Conservation (phyloP, 2,329 filamentous ascomycete genomes). For the Zarea fungicola region DNA sequence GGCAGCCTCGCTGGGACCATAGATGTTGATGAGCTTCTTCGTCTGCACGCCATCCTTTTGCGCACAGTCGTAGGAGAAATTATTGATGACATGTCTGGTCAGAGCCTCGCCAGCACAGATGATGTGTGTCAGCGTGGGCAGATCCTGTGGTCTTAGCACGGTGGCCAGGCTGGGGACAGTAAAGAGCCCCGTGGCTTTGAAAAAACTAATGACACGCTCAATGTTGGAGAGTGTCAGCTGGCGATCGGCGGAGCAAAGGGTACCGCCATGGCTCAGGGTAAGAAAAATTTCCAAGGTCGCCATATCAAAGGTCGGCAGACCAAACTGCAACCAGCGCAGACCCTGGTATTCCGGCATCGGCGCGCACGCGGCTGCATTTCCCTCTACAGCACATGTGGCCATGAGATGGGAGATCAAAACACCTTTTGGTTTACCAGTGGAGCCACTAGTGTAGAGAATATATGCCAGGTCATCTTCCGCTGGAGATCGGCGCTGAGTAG, state of each 20-base stretch:
- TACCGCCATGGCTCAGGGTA: constrained; percentile 9
- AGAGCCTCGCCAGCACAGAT: constrained; percentile 11
- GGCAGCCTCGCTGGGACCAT: constrained; percentile 13
- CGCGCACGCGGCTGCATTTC: constrained; percentile 3
- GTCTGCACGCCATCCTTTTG: constrained; percentile 1
- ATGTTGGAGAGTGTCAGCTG: constrained; percentile 12
- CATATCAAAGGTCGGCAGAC: constrained; percentile 13
- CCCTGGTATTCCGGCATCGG: constrained; percentile 5
- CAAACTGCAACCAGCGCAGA: constrained; percentile 12
- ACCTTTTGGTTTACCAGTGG: constrained; percentile 45
- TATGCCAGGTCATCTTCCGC: constrained; percentile 28
- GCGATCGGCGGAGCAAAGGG: constrained; percentile 12
- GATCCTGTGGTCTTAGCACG: constrained; percentile 8
- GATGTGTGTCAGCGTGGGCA: constrained; percentile 11
- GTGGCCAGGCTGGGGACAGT: constrained; percentile 13
- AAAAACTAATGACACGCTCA: constrained; percentile 9
- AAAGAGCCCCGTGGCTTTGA: constrained; percentile 10
- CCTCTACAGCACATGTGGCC: constrained; percentile 11
- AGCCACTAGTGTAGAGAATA: constrained; percentile 42
- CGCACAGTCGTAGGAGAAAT: constrained; percentile 9
- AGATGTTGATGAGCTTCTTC: constrained; percentile 11
- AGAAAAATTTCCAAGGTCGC: constrained; percentile 11
- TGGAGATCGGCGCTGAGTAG: background rate
- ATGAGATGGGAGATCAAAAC: constrained; percentile 72
- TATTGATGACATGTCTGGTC: constrained; percentile 9